These are phyloP conservation scores for Hyphodiscus hymeniophilus DNA, from an alignment of 495 filamentous ascomycete genomes.

Conservation along the genomic window DNA sequence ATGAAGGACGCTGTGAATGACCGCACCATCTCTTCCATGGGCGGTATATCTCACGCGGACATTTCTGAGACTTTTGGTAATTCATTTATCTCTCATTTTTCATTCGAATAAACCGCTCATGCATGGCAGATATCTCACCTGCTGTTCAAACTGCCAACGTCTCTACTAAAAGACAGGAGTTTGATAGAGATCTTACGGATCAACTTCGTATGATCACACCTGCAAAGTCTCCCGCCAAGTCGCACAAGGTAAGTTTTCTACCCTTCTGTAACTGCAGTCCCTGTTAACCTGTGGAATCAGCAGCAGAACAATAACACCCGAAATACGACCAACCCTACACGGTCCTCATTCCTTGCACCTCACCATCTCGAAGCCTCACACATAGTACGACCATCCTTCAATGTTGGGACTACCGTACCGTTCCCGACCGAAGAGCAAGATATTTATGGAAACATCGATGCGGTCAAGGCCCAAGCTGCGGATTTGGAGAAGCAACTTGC, in stretches of 20 bases:
- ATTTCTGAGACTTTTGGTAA: too few species aligned
- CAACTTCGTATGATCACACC: background rate
- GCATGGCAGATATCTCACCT: too few species aligned
- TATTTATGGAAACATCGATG: slow-evolving; percentile 2
- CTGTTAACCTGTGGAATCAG: too few species aligned
- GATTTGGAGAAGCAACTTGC: slow-evolving; percentile 27
- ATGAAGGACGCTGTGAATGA: too few species aligned
- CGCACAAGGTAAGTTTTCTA: too few species aligned
- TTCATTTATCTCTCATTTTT: too few species aligned
- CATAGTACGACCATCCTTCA: slow-evolving; percentile 25
- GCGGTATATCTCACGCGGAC: too few species aligned
- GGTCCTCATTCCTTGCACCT: slow-evolving; percentile 34
- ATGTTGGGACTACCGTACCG: background rate
- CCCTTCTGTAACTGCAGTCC: too few species aligned
- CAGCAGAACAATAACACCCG: background rate
- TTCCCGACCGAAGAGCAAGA: slow-evolving; percentile 11
- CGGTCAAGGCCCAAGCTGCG: slow-evolving; percentile 26
- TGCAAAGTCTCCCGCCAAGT: background rate
- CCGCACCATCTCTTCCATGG: too few species aligned
- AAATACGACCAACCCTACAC: slow-evolving; percentile 16
- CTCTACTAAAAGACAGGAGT: background rate
- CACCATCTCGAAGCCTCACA: slow-evolving; percentile 30
- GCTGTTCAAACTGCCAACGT: too few species aligned
- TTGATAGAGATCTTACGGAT: background rate
- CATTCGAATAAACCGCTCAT: too few species aligned